Percentiles rank a stretch among this genome's conserved stretches.
These are phyloP conservation scores for Polychytrium aggregatum DNA, from an alignment of 192 early-diverging fungal genomes.

Conservation along the genomic window DNA sequence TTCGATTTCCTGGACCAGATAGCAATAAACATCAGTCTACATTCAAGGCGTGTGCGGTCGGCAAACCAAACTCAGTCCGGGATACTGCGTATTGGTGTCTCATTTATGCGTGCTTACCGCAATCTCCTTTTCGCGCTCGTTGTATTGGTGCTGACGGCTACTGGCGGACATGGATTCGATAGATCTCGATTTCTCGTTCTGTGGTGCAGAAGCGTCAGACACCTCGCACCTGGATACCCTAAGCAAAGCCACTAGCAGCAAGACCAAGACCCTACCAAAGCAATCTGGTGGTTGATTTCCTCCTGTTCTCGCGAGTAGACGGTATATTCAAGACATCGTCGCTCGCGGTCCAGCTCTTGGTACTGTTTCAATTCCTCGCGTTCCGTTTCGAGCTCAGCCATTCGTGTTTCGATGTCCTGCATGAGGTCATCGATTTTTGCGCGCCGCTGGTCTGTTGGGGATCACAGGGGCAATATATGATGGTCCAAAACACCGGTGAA, in stretches of 20 bases:
- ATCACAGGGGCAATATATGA: no score
- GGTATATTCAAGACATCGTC: constrained; percentile 83
- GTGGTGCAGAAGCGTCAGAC: no score
- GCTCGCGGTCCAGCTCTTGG: constrained; percentile 73
- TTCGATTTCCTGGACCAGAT: constrained; percentile 28
- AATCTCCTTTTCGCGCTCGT: constrained; percentile 41
- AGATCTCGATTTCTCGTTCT: no score
- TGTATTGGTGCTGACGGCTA: constrained; percentile 40
- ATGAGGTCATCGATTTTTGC: constrained; percentile 83
- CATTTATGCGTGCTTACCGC: constrained; percentile 6
- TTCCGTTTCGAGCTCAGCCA: constrained; percentile 84
- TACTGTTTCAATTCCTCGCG: constrained; percentile 87
- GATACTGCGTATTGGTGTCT: no score
- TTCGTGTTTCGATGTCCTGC: constrained; percentile 73
- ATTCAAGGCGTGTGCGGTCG: not conserved
- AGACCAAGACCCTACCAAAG: no score
- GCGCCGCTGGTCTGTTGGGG: constrained; percentile 63
- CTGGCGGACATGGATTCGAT: no score
- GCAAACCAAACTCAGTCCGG: no score
- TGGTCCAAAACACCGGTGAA: no score
- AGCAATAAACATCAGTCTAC: not conserved
- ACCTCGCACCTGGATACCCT: no score
- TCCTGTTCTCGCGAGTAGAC: constrained; percentile 83
- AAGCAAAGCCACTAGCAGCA: no score
- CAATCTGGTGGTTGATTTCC: constrained; percentile 44